Conservation (phyloP, 2,329 filamentous ascomycete genomes). For the Aspergillus aculeatinus region DNA sequence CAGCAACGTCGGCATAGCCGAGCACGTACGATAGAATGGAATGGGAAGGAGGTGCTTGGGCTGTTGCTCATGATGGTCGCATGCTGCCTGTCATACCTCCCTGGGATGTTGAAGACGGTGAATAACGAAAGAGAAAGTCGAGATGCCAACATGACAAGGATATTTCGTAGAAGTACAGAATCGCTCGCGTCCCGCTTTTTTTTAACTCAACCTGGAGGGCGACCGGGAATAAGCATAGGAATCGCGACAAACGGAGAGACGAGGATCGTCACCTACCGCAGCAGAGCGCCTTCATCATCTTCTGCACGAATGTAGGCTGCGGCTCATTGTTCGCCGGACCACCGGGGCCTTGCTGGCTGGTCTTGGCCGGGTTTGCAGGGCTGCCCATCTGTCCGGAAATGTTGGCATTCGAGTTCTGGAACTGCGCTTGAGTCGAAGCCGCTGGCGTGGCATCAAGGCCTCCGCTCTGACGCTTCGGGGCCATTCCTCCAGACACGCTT, state of each 20-base stretch:
- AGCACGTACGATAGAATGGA: conserved; percentile 18
- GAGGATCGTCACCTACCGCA: conserved; percentile 61
- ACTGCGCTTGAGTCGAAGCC: conserved; percentile 91
- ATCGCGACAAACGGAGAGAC: conserved; percentile 14
- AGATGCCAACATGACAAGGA: conserved; percentile 21
- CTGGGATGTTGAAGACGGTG: conserved; percentile 15
- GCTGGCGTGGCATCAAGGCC: conserved; percentile 73
- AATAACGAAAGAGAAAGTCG: conserved; percentile 21
- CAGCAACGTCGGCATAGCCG: conserved; percentile 15
- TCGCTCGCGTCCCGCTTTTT: conserved; percentile 17
- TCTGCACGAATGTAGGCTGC: conserved; percentile 81
- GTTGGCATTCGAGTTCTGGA: conserved; percentile 92
- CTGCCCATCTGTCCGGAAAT: conserved; percentile 64
- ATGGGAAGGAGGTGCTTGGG: conserved; percentile 11
- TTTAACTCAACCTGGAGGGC: conserved; percentile 34
- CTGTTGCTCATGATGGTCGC: conserved; percentile 20
- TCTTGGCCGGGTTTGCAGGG: conserved; percentile 58
- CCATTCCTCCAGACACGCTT: conserved; percentile 73
- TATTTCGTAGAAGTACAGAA: conserved; percentile 24
- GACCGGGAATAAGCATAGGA: conserved; percentile 24
- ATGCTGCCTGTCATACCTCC: conserved; percentile 21
- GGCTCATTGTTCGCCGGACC: conserved; percentile 62
- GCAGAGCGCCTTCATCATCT: conserved; percentile 89
- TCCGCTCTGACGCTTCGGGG: conserved; percentile 71
- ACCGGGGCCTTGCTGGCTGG: conserved; percentile 56